phyloP scores from a whole-genome alignment of 2,329 filamentous ascomycete species.

The Fusarium nanum region DNA sequence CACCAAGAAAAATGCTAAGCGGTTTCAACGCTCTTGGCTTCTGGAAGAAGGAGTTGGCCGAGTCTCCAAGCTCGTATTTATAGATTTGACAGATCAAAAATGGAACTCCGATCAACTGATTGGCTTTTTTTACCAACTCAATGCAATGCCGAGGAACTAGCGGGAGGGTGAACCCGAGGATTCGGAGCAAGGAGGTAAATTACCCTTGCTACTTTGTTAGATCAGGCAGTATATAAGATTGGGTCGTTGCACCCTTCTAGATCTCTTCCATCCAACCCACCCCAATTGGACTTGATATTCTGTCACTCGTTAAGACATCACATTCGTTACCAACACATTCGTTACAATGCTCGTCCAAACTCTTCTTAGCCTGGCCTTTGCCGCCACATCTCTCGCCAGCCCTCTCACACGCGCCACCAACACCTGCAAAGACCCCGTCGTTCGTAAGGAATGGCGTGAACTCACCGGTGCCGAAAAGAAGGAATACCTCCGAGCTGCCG shows the following conservation, averaged over 20 bases:
- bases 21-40: constrained; percentile 6
- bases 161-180: background rate
- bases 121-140: fast-evolving
- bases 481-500: constrained; percentile 20
- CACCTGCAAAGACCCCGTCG: background rate
- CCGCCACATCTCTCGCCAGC: background rate
- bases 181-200: background rate
- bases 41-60: constrained; percentile 1
- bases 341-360: constrained; percentile 7
- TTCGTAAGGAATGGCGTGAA: constrained; percentile 28
- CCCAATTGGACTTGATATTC: background rate
- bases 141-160: background rate
- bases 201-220: background rate
- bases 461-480: constrained; percentile 12
- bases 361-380: constrained; percentile 7
- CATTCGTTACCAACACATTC: constrained; percentile 9
- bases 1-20: background rate
- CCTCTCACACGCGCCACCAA: background rate
- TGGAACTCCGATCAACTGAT: background rate
- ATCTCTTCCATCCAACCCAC: background rate
- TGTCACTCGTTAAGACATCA: constrained; percentile 7
- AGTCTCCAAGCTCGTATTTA: background rate
- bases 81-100: background rate
- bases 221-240: background rate
- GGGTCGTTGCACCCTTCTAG: fast-evolving